Evolutionary conservation across 106 monocot genomes (phyloP), one percentile per base, ranked within the genome.

Genomic region (Vanilla planifolia): DNA sequence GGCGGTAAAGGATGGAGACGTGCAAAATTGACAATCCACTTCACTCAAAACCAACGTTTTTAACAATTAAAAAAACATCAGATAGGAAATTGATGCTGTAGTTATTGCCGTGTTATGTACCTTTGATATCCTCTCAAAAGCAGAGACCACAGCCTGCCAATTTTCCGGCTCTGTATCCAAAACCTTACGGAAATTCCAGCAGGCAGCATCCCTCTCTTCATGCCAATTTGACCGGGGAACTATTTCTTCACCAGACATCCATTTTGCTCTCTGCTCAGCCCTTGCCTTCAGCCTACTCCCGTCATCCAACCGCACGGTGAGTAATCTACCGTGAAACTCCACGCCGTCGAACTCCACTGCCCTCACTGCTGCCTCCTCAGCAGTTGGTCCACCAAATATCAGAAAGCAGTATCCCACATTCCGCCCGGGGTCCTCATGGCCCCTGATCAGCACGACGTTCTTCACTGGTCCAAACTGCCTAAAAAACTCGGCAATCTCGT

Each of bases 331-430:
- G 28, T 67, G 81, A 63, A 98, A 98, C 57, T 92, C 91, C 16
- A 98, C 81, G 44, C 92, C 91, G 25, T 98, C 91, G 17, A 82
- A 69, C 72, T 92, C 98, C 62, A 74, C 87, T 2, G 98, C 96
- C 68, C 61, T 57, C 9, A 15, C 80, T 0, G 98, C 87, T 10
- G 91, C 40, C 17, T 84, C 82, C 58, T 63, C 75, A 0, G 91
- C 91, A 4, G 79, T 80, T 14, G 87, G 84, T 8, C 91, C 98
- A 6, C 88, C 96, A 11, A 81, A 98, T 23, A 88, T 68, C 15
- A 98, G 69, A 26, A 98, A 98, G 68, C 91, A 91, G 71, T 85
- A 98, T 8, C 98, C 96, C 11, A 84, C 58, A 33, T 98, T 98
- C 26, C 98, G 70, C 73, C 88, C 91, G 19, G 88, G 66, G 53